Evolutionary conservation across 768 basidiomycete genomes (phyloP).

Genomic region (Suillus variegatus): DNA sequence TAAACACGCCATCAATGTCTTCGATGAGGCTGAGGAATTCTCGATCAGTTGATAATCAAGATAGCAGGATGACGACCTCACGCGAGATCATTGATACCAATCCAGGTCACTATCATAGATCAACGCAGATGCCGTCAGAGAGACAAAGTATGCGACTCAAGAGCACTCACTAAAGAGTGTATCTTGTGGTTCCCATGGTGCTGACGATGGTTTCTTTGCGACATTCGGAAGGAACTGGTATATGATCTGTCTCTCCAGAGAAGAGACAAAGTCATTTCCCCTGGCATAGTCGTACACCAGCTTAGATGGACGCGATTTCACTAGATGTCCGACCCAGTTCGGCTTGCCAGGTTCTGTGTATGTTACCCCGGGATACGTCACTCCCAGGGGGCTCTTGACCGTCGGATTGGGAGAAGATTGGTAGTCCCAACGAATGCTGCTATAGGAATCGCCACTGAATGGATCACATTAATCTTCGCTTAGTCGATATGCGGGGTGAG

Average conservation of each 20-base stretch:
- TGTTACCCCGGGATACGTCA: conserved; percentile 49
- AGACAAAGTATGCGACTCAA: neutral
- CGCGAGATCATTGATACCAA: conserved; percentile 71
- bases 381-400: conserved; percentile 48
- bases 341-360: conserved; percentile 42
- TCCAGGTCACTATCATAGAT: conserved; percentile 52
- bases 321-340: conserved; percentile 67
- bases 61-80: conserved; percentile 24
- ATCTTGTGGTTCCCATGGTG: conserved; percentile 42
- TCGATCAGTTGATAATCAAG: neutral
- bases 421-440: conserved; percentile 24
- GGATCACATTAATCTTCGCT: neutral
- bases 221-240: conserved; percentile 40
- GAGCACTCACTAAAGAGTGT: conserved; percentile 48
- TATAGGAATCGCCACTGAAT: conserved; percentile 64
- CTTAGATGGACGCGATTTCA: conserved; percentile 41
- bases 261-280: conserved; percentile 49
- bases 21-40: neutral
- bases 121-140: neutral
- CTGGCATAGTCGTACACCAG: conserved; percentile 61
- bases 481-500: neutral
- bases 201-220: conserved; percentile 38
- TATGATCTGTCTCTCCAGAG: conserved; percentile 43
- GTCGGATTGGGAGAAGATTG: conserved; percentile 31
- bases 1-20: conserved; percentile 16